These are phyloP conservation scores for Tremella mesenterica DNA, from an alignment of 768 basidiomycete genomes.

Conservation along the genomic window DNA sequence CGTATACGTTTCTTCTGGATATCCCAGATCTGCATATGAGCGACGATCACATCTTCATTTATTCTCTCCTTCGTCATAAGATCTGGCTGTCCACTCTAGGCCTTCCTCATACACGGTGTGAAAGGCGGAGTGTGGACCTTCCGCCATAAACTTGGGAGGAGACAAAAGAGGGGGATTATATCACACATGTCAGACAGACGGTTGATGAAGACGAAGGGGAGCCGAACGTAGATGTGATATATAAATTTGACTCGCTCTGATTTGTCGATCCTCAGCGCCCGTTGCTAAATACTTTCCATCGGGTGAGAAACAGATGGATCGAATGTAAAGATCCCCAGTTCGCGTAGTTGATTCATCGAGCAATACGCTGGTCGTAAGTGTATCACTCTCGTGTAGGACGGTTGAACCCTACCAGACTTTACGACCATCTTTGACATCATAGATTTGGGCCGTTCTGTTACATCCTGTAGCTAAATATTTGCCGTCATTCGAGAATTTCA, in stretches of 20 bases:
- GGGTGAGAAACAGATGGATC: slow-evolving; percentile 71
- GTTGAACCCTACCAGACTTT: slow-evolving; percentile 63
- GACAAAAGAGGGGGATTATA: neutral
- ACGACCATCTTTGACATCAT: slow-evolving; percentile 74
- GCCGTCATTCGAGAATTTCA: slow-evolving; percentile 88
- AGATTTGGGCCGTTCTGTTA: slow-evolving; percentile 91
- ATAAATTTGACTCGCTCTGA: slow-evolving; percentile 61
- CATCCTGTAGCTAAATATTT: slow-evolving; percentile 90
- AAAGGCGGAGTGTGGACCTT: neutral
- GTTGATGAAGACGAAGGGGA: neutral
- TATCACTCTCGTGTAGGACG: neutral
- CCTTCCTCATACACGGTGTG: too few relatives aligned
- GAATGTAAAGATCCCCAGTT: slow-evolving; percentile 73
- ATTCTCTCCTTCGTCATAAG: too few relatives aligned
- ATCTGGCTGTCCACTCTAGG: too few relatives aligned
- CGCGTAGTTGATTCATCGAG: slow-evolving; percentile 66
- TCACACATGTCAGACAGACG: neutral
- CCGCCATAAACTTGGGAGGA: neutral
- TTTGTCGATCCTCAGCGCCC: slow-evolving; percentile 83
- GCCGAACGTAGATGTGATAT: too few relatives aligned
- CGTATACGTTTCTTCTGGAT: slow-evolving; percentile 70
- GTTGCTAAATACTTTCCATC: slow-evolving; percentile 66
- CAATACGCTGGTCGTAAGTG: slow-evolving; percentile 53
- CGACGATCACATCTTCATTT: neutral
- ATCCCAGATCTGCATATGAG: slow-evolving; percentile 69